These are phyloP conservation scores for Lactarius akahatsu DNA, from an alignment of 768 basidiomycete species.

Conservation along the genomic window DNA sequence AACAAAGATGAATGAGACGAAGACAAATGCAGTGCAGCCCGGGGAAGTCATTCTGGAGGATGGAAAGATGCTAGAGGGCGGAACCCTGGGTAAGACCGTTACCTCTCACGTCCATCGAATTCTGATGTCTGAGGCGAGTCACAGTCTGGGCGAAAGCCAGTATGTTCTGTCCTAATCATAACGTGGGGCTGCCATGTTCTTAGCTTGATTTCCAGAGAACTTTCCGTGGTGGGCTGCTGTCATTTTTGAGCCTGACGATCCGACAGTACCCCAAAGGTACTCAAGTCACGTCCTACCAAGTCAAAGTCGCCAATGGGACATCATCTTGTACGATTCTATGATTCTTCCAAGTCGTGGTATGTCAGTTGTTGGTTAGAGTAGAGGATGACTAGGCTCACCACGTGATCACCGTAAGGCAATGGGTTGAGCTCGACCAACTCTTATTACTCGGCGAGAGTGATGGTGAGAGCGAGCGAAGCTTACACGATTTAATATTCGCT, in stretches of 20 bases:
- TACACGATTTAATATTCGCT: not conserved
- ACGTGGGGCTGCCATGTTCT: constrained; percentile 1
- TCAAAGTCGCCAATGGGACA: constrained; percentile 43
- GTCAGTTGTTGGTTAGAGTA: constrained; percentile 24
- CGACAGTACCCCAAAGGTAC: constrained; percentile 40
- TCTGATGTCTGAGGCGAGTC: constrained; percentile 5
- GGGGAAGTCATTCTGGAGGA: constrained; percentile 39
- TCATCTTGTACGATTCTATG: constrained; percentile 80
- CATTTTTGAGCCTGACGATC: constrained; percentile 62
- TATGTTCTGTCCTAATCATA: constrained; percentile 37
- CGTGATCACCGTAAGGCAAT: constrained; percentile 50
- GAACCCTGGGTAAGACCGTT: constrained; percentile 60
- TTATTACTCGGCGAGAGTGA: constrained; percentile 65
- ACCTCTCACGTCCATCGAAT: constrained; percentile 1
- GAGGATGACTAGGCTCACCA: constrained; percentile 2
- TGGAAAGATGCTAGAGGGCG: constrained; percentile 45
- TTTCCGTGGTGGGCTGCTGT: constrained; percentile 91
- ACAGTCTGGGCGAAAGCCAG: constrained; percentile 85
- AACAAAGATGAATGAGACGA: constrained; percentile 19
- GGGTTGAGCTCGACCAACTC: constrained; percentile 55
- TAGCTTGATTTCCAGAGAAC: constrained; percentile 44
- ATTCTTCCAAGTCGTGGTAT: constrained; percentile 63
- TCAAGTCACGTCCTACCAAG: constrained; percentile 38
- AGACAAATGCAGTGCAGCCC: constrained; percentile 28
- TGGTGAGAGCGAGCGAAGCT: constrained; percentile 45